A percentile compares a stretch with the other conserved stretches of the same genome.
These are phyloP conservation scores for Aspergillus glaucus DNA, from an alignment of 2,329 filamentous ascomycete species.

Conservation along the genomic window DNA sequence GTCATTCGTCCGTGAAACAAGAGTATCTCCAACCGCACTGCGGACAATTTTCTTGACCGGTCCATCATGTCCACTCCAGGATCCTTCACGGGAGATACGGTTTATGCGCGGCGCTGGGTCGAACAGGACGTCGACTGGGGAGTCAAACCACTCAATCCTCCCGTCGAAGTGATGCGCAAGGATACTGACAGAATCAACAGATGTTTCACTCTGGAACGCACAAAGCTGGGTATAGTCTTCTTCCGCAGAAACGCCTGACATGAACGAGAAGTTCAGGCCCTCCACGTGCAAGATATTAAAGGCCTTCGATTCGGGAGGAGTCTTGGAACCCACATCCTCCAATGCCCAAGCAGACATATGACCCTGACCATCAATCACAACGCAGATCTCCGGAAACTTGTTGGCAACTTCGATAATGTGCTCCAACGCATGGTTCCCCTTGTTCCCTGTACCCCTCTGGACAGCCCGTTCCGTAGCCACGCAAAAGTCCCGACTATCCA, in stretches of 20 bases:
- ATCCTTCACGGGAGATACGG: slow-evolving; percentile 57
- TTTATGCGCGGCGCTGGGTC: slow-evolving; percentile 58
- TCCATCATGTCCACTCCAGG: slow-evolving; percentile 79
- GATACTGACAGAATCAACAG: slow-evolving; percentile 61
- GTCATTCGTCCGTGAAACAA: slow-evolving; percentile 72
- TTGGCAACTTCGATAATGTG: slow-evolving; percentile 83
- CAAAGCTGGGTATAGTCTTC: slow-evolving; percentile 63
- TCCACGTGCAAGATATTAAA: slow-evolving; percentile 81
- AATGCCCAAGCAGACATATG: slow-evolving; percentile 89
- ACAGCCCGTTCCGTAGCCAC: slow-evolving; percentile 71
- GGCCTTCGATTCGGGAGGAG: slow-evolving; percentile 59
- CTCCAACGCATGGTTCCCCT: slow-evolving; percentile 67
- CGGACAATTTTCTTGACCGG: slow-evolving; percentile 80
- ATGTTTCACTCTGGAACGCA: slow-evolving; percentile 61
- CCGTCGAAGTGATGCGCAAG: slow-evolving; percentile 82
- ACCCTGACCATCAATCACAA: slow-evolving; percentile 76
- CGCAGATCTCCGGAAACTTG: slow-evolving; percentile 76
- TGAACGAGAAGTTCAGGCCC: slow-evolving; percentile 43
- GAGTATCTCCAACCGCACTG: slow-evolving; percentile 70
- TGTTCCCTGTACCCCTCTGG: slow-evolving; percentile 52
- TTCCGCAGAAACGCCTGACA: slow-evolving; percentile 18
- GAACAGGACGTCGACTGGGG: slow-evolving; percentile 71
- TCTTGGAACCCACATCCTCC: slow-evolving; percentile 72
- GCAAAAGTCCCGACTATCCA: slow-evolving; percentile 75
- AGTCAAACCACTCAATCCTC: slow-evolving; percentile 73